Evolutionary conservation across 352 stramenopile genomes (phyloP).

Genomic region (Blastocystis sp.): DNA sequence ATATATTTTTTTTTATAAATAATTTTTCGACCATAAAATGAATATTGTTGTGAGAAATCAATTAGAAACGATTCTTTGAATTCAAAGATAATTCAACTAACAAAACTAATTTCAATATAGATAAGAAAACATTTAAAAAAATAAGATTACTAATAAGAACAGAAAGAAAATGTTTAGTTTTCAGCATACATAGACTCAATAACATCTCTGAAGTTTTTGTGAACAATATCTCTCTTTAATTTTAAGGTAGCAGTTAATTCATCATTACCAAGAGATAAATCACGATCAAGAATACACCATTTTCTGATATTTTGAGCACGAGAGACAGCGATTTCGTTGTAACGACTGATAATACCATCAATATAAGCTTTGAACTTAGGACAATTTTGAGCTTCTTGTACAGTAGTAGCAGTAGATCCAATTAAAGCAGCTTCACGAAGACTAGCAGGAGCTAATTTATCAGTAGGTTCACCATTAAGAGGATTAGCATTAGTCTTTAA

Average conservation of each 20-base stretch:
- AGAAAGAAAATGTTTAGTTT: too few species aligned
- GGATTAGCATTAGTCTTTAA: constrained; percentile 49
- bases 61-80: too few species aligned
- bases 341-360: constrained; percentile 48
- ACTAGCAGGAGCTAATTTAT: constrained; percentile 46
- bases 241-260: constrained; percentile 87
- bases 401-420: constrained; percentile 53
- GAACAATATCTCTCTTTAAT: constrained; percentile 70
- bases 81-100: too few species aligned
- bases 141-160: too few species aligned
- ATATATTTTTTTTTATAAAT: too few species aligned
- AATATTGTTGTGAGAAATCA: too few species aligned
- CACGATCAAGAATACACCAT: constrained; percentile 58
- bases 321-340: constrained; percentile 38
- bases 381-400: constrained; percentile 54
- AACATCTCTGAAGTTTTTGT: constrained; percentile 66
- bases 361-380: constrained; percentile 58
- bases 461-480: constrained; percentile 51
- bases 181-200: constrained; percentile 65
- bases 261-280: constrained; percentile 66
- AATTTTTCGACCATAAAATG: too few species aligned
- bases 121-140: too few species aligned
- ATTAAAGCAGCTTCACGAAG: constrained; percentile 52
- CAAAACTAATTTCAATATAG: too few species aligned
- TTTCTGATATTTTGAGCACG: constrained; percentile 51